Evolutionary conservation across 257 asterid species (phyloP), one percentile per base, ranked within the genome.

Genomic region (Fraxinus cuspidata): DNA sequence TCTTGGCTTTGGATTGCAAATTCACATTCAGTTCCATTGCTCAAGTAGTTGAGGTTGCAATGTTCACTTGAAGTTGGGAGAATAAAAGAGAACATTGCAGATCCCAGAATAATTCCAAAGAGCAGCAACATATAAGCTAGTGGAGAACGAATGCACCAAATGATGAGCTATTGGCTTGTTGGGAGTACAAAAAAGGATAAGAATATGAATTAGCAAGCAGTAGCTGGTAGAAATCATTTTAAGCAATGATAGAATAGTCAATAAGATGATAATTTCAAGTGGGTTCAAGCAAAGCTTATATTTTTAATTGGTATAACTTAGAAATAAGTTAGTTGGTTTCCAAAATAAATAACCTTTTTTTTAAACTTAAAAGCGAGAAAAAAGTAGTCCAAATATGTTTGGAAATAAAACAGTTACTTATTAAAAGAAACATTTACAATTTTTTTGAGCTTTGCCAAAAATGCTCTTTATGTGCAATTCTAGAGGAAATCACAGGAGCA

Each of bases 1-100:
- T 15, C n/a, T 72, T 70, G 72, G 3, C 63, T 37, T 72, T 34
- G 28, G 19, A 51, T 44, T 71, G 74, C 72, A 23, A 23, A 38
- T 21, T 66, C 70, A 34, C 8, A 71, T 53, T 72, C 65, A 72
- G 6, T 27, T 11, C 58, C 49, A 18, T 21, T 49, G 42, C 35
- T 69, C 21, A 58, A 76, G 53, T 31, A 76, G 74, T 79, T n/a
- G 27, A 56, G 65, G 65, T 56, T n/a, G 65, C 28, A 56, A n/a
- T n/a, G 21, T 56, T 6, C 25, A n/a, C 21, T 51, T n/a, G 11
- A 19, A 56, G 65, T n/a, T 23, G 27, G 64, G 65, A 56, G 28
- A 56, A 56, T 56, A 56, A 56, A 56, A 56, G 28, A n/a, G 27
- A n/a, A 56, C 65, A 56, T 56, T 56, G 27, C 8, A 11, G 27